Evolutionary conservation across 306 rosid genomes (phyloP).

Genomic region (Hippophae tibetana): DNA sequence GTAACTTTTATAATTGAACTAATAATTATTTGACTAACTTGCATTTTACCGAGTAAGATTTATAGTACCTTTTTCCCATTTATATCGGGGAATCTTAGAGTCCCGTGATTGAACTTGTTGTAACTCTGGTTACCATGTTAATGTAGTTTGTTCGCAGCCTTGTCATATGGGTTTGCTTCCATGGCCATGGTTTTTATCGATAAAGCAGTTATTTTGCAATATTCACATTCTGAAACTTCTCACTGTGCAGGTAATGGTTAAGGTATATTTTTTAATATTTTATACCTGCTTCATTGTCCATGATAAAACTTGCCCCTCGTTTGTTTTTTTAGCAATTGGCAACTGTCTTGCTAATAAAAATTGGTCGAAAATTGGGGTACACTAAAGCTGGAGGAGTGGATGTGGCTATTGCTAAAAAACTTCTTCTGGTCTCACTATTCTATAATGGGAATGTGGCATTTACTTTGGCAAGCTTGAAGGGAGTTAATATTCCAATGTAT

Average conservation of each 20-base stretch:
- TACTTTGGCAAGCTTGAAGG: conserved; percentile 95
- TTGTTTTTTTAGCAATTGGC: conserved; percentile 57
- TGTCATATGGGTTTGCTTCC: conserved; percentile 80
- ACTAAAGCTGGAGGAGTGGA: conserved; percentile 56
- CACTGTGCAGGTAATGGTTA: conserved; percentile 58
- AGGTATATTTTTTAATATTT: background rate
- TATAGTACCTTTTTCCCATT: too few relatives aligned
- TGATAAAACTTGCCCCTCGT: background rate
- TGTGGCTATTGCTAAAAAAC: conserved; percentile 59
- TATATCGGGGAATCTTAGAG: background rate
- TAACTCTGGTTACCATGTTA: conserved; percentile 12
- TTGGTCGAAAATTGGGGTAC: conserved; percentile 62
- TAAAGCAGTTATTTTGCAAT: conserved; percentile 90
- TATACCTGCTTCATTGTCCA: background rate
- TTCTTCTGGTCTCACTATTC: conserved; percentile 69
- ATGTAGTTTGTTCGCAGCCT: conserved; percentile 67
- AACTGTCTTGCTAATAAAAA: conserved; percentile 61
- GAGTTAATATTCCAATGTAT: conserved; percentile 90
- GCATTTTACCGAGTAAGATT: too few relatives aligned
- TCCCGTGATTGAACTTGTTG: background rate
- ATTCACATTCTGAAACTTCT: conserved; percentile 75
- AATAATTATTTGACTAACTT: too few relatives aligned
- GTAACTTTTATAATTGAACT: too few relatives aligned
- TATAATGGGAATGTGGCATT: conserved; percentile 94
- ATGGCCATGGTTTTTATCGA: conserved; percentile 98